Evolutionary conservation across 331 rosid genomes (phyloP).

Genomic region (Quercus phellos): DNA sequence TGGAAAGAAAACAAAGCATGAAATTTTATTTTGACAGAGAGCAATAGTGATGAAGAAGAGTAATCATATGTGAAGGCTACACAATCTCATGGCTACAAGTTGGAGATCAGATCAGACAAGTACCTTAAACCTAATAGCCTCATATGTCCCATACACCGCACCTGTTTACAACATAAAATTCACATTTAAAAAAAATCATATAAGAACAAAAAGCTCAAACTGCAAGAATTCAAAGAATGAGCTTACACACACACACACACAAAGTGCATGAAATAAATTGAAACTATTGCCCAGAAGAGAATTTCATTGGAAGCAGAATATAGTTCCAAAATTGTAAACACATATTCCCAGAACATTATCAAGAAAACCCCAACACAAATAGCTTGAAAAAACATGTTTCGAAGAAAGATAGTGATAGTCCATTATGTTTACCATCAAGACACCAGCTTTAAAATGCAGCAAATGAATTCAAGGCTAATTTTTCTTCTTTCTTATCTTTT

Average conservation of each 20-base stretch:
- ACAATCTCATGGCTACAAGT: conserved; percentile 1
- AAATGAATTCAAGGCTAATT: neutral
- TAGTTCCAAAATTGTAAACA: neutral
- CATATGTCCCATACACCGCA: conserved; percentile 70
- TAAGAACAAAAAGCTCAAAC: neutral
- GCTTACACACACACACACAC: neutral
- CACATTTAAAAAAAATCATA: neutral
- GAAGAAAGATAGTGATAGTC: too few relatives aligned
- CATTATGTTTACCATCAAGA: too few relatives aligned
- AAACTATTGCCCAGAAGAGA: neutral
- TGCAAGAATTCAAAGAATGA: neutral
- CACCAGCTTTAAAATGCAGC: neutral
- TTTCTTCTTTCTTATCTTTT: neutral
- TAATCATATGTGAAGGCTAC: neutral
- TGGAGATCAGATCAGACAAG: conserved; percentile 9
- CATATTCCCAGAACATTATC: too few relatives aligned
- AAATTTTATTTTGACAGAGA: neutral
- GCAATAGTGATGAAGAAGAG: conserved; percentile 1
- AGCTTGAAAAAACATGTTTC: too few relatives aligned
- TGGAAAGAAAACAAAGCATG: neutral
- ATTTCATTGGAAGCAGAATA: neutral
- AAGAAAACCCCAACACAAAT: too few relatives aligned
- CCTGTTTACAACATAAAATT: conserved; percentile 35
- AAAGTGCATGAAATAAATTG: neutral
- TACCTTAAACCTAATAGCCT: conserved; percentile 70